phyloP scores from a whole-genome alignment of 371 early-diverging fungal species.

The Umbelopsis sp. region DNA sequence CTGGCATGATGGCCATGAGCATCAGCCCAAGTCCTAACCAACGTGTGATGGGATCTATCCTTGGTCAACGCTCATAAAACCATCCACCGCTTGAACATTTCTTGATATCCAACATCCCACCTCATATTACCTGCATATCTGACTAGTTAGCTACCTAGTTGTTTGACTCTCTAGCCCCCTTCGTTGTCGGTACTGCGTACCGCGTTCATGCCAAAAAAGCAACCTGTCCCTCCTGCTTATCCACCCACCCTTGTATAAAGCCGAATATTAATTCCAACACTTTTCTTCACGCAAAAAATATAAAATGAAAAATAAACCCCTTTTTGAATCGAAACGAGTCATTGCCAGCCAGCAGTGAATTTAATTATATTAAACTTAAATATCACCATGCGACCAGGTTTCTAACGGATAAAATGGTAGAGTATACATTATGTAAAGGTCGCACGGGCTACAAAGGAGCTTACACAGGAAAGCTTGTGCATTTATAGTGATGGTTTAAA shows the following conservation, averaged over 20 bases:
- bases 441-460: too few species aligned
- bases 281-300: background rate
- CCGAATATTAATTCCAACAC: background rate
- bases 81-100: background rate
- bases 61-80: conserved; percentile 6
- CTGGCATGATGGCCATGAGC: conserved; percentile 63
- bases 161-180: too few species aligned
- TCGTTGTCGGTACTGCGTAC: background rate
- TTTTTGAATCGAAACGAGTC: background rate
- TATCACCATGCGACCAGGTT: too few species aligned
- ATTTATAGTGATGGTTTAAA: too few species aligned
- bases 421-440: too few species aligned
- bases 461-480: too few species aligned
- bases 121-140: background rate
- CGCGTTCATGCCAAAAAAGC: background rate
- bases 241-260: conserved; percentile 5
- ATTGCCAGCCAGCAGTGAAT: too few species aligned
- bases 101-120: background rate
- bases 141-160: background rate
- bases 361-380: too few species aligned
- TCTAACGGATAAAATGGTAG: too few species aligned
- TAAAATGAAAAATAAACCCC: background rate
- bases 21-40: conserved; percentile 61
- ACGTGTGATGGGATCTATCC: conserved; percentile 2
- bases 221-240: background rate